Base-by-base conservation (phyloP, 257 asterid genomes). In the Solanum appendiculatum region DNA sequence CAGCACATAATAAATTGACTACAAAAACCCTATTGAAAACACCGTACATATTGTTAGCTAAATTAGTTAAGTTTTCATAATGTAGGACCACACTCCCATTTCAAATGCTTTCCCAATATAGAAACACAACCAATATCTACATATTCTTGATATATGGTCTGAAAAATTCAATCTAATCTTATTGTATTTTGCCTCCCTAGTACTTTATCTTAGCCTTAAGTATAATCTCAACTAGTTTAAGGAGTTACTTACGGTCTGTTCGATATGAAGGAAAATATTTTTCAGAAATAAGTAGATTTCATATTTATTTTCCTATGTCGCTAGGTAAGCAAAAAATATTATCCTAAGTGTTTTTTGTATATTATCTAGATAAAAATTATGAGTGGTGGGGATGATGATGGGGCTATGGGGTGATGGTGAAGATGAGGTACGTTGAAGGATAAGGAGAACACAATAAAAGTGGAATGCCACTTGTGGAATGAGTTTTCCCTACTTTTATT, bases 1-100 rank as follows among this genome's bases (percentile, higher is more conserved):
- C 85, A 81, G 85, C 85, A 29, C 68, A 80, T 11, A 81, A 81
- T 81, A 81, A 80, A 80, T 81, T 29, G 85, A 81, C 85, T 81
- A 31, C 20, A 31, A 48, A 78, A 81, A 29, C 42, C 29, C 31
- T 81, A 81, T 81, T 81, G 85, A 81, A 16, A 81, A 46, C 44
- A 81, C 68, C 44, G 48, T 81, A 31, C 85, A 81, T 81, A 48
- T 81, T 31, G 85, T 48, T 81, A 81, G 85, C 85, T 81, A 48
- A 29, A 29, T 48, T 9, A 46, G 85, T 81, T 48, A 31, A 48
- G 44, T 81, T 81, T 81, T 81, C 69, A 81, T 81, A 16, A 10
- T 31, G 69, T 48, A 81, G 85, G 85, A 81, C 85, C 85, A 80
- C 85, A 48, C 31, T 6, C 16, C 64, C 66, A 46, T 81, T 81